These are phyloP conservation scores for Scutellaria minor DNA, from an alignment of 257 asterid species.

Conservation along the genomic window DNA sequence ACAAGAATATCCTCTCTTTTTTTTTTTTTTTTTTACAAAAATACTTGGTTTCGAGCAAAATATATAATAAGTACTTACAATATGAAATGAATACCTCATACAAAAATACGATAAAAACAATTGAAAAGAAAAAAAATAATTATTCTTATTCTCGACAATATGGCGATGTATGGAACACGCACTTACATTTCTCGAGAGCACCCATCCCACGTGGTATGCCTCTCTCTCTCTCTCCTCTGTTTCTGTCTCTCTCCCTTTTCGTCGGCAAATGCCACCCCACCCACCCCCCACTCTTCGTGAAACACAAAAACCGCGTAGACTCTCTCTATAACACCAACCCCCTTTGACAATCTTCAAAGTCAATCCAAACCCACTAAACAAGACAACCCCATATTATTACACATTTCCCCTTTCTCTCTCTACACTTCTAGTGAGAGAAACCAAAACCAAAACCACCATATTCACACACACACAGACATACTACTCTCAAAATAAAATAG, in stretches of 20 bases:
- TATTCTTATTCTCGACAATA: no score
- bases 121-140: no score
- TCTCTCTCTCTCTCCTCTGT: neutral
- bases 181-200: constrained; percentile 22
- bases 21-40: no score
- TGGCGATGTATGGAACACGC: constrained; percentile 8
- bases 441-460: constrained; percentile 6
- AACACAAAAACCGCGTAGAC: constrained; percentile 54
- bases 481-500: constrained; percentile 36
- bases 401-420: constrained; percentile 4
- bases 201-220: constrained; percentile 38
- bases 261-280: constrained; percentile 39
- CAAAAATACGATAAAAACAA: neutral
- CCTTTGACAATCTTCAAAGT: constrained; percentile 48
- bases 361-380: constrained; percentile 42
- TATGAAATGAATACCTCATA: neutral
- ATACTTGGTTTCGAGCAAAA: no score
- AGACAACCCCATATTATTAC: constrained; percentile 17
- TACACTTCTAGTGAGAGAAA: constrained; percentile 26
- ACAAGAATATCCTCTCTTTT: no score
- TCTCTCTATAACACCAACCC: neutral
- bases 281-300: neutral
- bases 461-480: neutral
- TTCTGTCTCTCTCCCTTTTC: constrained; percentile 18
- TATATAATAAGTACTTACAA: no score